Evolutionary conservation across 208 protist genomes (phyloP).

Genomic region (Acanthamoeba castellanii): DNA sequence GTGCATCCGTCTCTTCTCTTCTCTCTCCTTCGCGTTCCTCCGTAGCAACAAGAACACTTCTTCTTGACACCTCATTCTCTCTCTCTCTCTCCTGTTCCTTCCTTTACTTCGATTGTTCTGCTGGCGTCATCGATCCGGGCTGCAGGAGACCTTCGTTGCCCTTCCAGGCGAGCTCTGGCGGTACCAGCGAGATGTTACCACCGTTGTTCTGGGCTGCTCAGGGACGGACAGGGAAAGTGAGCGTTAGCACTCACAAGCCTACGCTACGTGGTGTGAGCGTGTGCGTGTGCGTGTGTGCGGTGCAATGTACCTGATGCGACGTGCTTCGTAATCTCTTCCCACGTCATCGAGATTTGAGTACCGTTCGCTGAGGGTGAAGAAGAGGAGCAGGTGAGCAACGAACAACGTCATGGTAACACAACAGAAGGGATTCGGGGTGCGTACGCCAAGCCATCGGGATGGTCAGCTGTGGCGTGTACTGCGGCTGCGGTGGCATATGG

Average conservation of each 20-base stretch:
- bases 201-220: not conserved
- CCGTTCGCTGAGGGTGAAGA: not conserved
- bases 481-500: not conserved
- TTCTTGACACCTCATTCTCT: not conserved
- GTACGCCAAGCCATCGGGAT: not conserved
- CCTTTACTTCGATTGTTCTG: not conserved
- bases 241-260: not conserved
- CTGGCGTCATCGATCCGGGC: not conserved
- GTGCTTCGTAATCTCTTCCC: conserved; percentile 31
- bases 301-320: not conserved
- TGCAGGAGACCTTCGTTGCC: not conserved
- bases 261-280: not conserved
- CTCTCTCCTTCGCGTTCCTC: not conserved
- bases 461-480: not conserved
- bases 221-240: not conserved
- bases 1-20: too few relatives aligned
- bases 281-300: not conserved
- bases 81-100: not conserved
- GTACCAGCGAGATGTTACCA: not conserved
- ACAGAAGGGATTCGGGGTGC: not conserved
- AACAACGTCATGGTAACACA: not conserved
- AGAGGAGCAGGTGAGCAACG: not conserved
- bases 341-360: not conserved
- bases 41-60: not conserved
- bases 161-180: conserved; percentile 3